Conservation (phyloP, 495 filamentous ascomycete species). For the Filosporella fistucella region DNA sequence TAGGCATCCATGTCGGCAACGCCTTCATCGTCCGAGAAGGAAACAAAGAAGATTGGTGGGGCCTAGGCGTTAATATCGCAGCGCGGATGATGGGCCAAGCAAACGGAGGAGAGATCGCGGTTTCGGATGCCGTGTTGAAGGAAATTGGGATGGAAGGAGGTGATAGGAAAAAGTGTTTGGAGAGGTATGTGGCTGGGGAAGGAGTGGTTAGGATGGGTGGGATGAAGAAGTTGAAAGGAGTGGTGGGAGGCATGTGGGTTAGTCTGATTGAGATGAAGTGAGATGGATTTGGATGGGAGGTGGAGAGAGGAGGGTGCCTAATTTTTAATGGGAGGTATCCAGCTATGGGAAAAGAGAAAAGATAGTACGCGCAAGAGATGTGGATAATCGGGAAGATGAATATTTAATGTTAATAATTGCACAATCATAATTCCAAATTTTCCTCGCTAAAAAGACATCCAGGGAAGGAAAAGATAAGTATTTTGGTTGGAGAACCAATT, state of each 20-base stretch:
- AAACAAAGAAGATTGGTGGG: slow-evolving; percentile 4
- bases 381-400: not conserved
- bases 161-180: no score
- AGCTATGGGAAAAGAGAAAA: no score
- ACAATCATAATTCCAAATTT: not conserved
- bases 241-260: not conserved
- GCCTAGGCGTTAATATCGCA: slow-evolving; percentile 1
- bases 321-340: no score
- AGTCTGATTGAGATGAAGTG: not conserved
- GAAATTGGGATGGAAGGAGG: no score
- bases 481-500: no score
- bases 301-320: no score
- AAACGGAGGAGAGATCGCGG: slow-evolving; percentile 6
- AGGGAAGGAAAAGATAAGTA: no score
- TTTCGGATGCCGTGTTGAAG: slow-evolving; percentile 7
- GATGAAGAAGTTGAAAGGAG: not conserved
- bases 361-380: no score
- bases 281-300: no score
- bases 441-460: not conserved
- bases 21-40: not conserved
- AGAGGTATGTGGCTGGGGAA: no score
- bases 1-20: slow-evolving; percentile 9
- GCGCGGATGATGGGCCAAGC: slow-evolving; percentile 1
- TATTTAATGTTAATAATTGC: not conserved
- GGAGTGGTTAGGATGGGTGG: not conserved